Conservation (phyloP, 2,329 filamentous ascomycete genomes). For the Talaromyces sp. region DNA sequence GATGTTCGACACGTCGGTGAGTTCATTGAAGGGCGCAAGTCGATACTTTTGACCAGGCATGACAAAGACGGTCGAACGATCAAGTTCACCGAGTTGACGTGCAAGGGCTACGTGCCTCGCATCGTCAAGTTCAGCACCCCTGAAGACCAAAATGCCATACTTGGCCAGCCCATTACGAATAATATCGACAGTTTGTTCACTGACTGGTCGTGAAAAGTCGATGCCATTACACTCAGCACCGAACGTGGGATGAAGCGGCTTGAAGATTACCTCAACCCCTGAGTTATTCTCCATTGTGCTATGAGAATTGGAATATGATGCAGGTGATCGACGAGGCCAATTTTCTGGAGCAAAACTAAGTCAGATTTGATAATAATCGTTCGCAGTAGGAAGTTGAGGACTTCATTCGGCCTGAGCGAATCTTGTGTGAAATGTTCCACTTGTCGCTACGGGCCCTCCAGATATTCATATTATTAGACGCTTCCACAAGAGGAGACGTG, state of each 20-base stretch:
- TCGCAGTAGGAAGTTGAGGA: background rate
- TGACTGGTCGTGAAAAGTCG: conserved; percentile 7
- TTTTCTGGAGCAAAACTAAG: background rate
- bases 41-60: conserved; percentile 3
- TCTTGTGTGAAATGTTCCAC: background rate
- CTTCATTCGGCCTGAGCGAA: background rate
- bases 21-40: conserved; percentile 38
- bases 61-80: conserved; percentile 29
- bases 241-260: conserved; percentile 13
- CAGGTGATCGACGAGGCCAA: background rate
- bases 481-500: background rate
- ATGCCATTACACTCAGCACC: conserved; percentile 6
- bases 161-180: conserved; percentile 23
- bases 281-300: background rate
- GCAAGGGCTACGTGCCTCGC: conserved; percentile 52
- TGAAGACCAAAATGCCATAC: conserved; percentile 55
- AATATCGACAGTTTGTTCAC: background rate
- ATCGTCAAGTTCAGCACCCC: conserved; percentile 50
- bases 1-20: conserved; percentile 59
- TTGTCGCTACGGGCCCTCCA: background rate
- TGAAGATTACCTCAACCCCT: background rate
- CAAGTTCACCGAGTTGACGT: conserved; percentile 52
- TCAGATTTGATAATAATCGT: background rate
- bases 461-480: background rate
- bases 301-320: background rate